Evolutionary conservation across 1,139 yeast species (phyloP).

Genomic region (Candida sp.): DNA sequence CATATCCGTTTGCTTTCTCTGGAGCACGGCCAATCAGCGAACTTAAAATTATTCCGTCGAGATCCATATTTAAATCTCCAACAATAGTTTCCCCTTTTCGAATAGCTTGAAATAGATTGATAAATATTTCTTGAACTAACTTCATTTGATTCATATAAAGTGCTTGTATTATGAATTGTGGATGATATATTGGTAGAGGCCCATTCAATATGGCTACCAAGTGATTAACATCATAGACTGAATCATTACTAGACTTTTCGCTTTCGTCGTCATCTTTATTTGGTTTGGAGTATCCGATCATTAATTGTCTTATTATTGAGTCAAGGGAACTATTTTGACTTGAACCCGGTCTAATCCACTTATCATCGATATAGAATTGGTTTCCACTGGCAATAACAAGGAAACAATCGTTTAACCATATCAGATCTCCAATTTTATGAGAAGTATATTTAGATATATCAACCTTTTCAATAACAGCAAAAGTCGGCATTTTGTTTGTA

Average conservation of each 20-base stretch:
- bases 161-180: slow-evolving; percentile 80
- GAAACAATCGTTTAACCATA: slow-evolving; percentile 79
- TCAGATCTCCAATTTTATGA: slow-evolving; percentile 83
- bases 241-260: slow-evolving; percentile 13
- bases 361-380: slow-evolving; percentile 81
- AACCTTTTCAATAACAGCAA: slow-evolving; percentile 70
- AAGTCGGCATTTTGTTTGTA: slow-evolving; percentile 75
- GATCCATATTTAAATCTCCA: slow-evolving; percentile 35
- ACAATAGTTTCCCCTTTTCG: slow-evolving; percentile 33
- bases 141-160: slow-evolving; percentile 60
- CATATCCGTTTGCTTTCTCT: slow-evolving; percentile 2
- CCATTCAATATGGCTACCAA: slow-evolving; percentile 80
- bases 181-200: slow-evolving; percentile 88
- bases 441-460: slow-evolving; percentile 70
- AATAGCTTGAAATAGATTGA: slow-evolving; percentile 47
- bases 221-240: slow-evolving; percentile 37
- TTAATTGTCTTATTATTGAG: slow-evolving; percentile 43
- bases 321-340: slow-evolving; percentile 24
- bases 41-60: slow-evolving; percentile 16
- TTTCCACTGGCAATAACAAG: slow-evolving; percentile 87
- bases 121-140: slow-evolving; percentile 56
- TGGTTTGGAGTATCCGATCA: slow-evolving; percentile 40
- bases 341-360: slow-evolving; percentile 40
- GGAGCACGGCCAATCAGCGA: not conserved
- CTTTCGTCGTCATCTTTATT: slow-evolving; percentile 13